phyloP scores from a whole-genome alignment of 2,329 filamentous ascomycete genomes.

The Emydomyces testavorans region DNA sequence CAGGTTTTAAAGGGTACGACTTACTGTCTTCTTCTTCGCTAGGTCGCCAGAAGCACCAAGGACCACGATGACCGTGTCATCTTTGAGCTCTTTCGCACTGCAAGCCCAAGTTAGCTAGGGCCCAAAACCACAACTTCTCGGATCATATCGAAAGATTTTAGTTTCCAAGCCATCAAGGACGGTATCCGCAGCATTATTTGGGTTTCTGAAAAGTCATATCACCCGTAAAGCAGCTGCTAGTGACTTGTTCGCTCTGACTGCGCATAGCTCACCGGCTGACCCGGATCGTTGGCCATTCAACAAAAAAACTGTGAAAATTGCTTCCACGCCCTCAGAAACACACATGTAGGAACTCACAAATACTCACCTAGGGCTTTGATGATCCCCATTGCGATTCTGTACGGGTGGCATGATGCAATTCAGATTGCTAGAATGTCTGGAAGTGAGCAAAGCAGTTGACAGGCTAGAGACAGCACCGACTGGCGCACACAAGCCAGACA shows the following conservation, averaged over 20 bases:
- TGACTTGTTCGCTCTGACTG: background rate
- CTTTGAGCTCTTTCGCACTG: conserved; percentile 88
- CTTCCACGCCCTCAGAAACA: background rate
- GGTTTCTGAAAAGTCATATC: no score
- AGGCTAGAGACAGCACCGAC: background rate
- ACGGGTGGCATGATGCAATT: conserved; percentile 5
- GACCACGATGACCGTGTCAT: conserved; percentile 94
- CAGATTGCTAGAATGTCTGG: background rate
- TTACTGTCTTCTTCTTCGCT: conserved; percentile 97
- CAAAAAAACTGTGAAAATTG: background rate
- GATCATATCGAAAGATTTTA: background rate
- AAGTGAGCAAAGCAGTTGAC: background rate
- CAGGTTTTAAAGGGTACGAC: conserved; percentile 14
- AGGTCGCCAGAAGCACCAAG: conserved; percentile 94
- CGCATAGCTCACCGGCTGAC: background rate
- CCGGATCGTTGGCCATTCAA: background rate
- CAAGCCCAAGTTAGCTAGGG: background rate
- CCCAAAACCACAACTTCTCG: background rate
- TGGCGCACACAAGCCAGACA: background rate
- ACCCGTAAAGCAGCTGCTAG: background rate
- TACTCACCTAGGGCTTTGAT: conserved; percentile 6
- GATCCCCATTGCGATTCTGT: conserved; percentile 1
- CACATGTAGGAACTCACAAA: background rate
- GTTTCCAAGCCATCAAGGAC: background rate
- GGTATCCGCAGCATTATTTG: background rate